phyloP scores from a whole-genome alignment of 495 filamentous ascomycete species.

The Aspergillus olivimuriae region DNA sequence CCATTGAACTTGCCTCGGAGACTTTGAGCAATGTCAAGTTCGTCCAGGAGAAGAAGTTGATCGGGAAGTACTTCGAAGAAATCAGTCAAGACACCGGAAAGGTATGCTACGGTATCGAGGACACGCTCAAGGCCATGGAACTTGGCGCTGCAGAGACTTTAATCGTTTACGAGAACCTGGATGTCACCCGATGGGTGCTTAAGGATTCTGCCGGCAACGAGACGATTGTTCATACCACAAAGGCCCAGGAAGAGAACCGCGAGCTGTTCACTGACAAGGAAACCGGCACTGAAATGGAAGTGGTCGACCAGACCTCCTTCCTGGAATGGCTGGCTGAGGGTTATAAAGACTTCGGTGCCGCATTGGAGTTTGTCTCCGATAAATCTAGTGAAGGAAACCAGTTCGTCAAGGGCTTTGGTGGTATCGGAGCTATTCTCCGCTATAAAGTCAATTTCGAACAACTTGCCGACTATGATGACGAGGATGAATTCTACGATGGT shows the following conservation, averaged over 20 bases:
- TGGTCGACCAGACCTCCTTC: slow-evolving; percentile 78
- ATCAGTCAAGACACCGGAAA: slow-evolving; percentile 95
- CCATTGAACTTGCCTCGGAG: slow-evolving; percentile 89
- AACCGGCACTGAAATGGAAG: slow-evolving; percentile 94
- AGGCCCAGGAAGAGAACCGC: slow-evolving; percentile 73
- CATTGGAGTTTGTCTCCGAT: slow-evolving; percentile 96
- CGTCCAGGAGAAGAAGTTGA: slow-evolving; percentile 99
- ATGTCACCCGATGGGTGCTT: slow-evolving; percentile 83
- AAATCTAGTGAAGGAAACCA: slow-evolving; percentile 96
- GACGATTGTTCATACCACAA: slow-evolving; percentile 79
- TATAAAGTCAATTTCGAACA: slow-evolving; percentile 99
- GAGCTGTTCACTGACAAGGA: slow-evolving; percentile 89
- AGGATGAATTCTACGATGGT: slow-evolving; percentile 99
- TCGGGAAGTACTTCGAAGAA: slow-evolving; percentile 96
- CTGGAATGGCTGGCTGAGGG: slow-evolving; percentile 97
- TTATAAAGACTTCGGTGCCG: slow-evolving; percentile 95
- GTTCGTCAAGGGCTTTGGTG: slow-evolving; percentile 99
- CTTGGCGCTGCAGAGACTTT: slow-evolving; percentile 89
- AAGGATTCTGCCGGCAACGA: slow-evolving; percentile 68
- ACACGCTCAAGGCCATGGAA: slow-evolving; percentile 96
- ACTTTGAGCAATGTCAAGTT: slow-evolving; percentile 99
- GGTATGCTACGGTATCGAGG: slow-evolving; percentile 95
- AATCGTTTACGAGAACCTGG: slow-evolving; percentile 97
- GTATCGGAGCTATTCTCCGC: slow-evolving; percentile 91
- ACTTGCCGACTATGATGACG: slow-evolving; percentile 86